Conservation (phyloP, 495 filamentous ascomycete genomes). For the Aspergillus cavernicola region DNA sequence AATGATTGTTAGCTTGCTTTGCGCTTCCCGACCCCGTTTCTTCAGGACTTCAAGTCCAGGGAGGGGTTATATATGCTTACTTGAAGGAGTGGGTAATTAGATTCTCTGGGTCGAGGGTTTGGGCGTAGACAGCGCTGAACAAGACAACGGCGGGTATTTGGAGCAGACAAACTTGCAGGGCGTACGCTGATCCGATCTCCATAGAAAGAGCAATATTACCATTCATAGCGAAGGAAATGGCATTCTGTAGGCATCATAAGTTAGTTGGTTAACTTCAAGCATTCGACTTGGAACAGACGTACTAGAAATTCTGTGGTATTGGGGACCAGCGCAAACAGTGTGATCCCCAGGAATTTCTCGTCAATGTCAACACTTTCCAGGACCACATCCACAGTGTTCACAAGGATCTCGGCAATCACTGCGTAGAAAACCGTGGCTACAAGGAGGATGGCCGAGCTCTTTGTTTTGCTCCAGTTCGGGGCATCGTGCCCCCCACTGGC, state of each 20-base stretch:
- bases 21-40: no score
- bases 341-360: slow-evolving; percentile 97
- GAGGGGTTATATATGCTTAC: slow-evolving; percentile 33
- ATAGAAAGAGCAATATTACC: slow-evolving; percentile 99
- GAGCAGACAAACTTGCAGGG: slow-evolving; percentile 93
- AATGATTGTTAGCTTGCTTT: not conserved
- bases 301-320: slow-evolving; percentile 98
- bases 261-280: slow-evolving; percentile 27
- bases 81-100: slow-evolving; percentile 76
- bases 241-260: slow-evolving; percentile 59
- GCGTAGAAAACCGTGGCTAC: slow-evolving; percentile 91
- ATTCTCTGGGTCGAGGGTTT: slow-evolving; percentile 50
- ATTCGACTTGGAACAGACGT: slow-evolving; percentile 25
- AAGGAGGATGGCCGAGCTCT: slow-evolving; percentile 84
- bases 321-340: slow-evolving; percentile 92
- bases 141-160: slow-evolving; percentile 92
- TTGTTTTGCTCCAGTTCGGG: slow-evolving; percentile 91
- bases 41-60: not conserved
- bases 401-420: slow-evolving; percentile 92
- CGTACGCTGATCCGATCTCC: slow-evolving; percentile 98
- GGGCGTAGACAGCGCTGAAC: slow-evolving; percentile 68
- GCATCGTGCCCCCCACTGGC: slow-evolving; percentile 84
- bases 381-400: slow-evolving; percentile 94
- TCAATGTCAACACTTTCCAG: slow-evolving; percentile 85
- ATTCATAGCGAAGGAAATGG: slow-evolving; percentile 99